Evolutionary conservation across 139 green algal genomes (phyloP).

Genomic region (Ettlia oleoabundans): DNA sequence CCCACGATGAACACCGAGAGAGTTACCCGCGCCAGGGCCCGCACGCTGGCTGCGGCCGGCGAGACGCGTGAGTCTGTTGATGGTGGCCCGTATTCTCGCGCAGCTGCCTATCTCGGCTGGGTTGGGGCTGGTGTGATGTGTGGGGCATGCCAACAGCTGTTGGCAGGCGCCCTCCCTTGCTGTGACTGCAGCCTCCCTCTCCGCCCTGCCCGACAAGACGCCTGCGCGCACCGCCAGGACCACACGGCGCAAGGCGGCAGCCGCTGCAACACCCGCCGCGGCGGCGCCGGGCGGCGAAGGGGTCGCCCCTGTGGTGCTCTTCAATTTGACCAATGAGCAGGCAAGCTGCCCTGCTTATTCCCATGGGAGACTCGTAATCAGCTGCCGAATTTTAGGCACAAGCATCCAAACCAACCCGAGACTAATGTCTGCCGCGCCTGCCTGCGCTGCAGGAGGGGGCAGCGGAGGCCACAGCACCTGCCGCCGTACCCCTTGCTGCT

Average conservation of each 20-base stretch:
- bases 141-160: slow-evolving; percentile 8
- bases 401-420: too few relatives aligned
- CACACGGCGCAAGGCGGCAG: not conserved
- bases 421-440: too few relatives aligned
- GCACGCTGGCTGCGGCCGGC: slow-evolving; percentile 3
- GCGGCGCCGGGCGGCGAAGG: not conserved
- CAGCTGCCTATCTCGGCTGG: not conserved
- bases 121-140: not conserved
- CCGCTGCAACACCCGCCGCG: not conserved
- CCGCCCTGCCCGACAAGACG: slow-evolving; percentile 24
- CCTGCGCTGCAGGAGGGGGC: too few relatives aligned
- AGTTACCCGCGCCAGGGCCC: slow-evolving; percentile 1
- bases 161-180: not conserved
- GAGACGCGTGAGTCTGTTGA: slow-evolving; percentile 27
- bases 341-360: too few relatives aligned
- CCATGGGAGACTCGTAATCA: too few relatives aligned
- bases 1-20: slow-evolving; percentile 25
- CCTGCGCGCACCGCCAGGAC: not conserved
- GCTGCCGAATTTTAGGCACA: too few relatives aligned
- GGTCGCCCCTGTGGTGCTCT: slow-evolving; percentile 21
- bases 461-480: too few relatives aligned
- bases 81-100: too few relatives aligned
- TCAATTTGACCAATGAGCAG: slow-evolving; percentile 20
- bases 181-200: not conserved
- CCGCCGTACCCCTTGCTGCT: too few relatives aligned